Percentiles rank a stretch among this genome's conserved stretches.
These are phyloP conservation scores for Gossypium aridum DNA, from an alignment of 441 rosid genomes.

Conservation along the genomic window DNA sequence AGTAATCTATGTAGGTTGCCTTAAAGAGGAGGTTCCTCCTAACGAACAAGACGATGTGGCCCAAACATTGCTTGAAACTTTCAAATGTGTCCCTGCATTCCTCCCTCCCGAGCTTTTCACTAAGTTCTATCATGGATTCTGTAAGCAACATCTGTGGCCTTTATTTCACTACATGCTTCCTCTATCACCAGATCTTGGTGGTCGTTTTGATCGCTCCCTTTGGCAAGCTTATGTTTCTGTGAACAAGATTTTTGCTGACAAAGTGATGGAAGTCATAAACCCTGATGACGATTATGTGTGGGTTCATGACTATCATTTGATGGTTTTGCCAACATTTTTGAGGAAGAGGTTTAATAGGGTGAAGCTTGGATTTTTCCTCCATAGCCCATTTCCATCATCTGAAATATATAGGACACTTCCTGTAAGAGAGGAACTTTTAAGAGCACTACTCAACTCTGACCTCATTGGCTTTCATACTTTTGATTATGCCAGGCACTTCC, in stretches of 20 bases:
- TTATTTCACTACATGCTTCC: constrained; percentile 94
- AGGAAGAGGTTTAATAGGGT: constrained; percentile 79
- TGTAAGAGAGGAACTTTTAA: constrained; percentile 67
- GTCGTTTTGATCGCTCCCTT: constrained; percentile 73
- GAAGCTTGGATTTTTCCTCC: constrained; percentile 81
- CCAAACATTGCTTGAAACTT: constrained; percentile 65
- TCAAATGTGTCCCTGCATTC: constrained; percentile 87
- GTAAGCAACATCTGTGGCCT: constrained; percentile 88
- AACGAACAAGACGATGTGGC: constrained; percentile 73
- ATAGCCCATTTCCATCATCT: constrained; percentile 84
- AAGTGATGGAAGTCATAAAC: constrained; percentile 3
- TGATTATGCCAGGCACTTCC: constrained; percentile 87
- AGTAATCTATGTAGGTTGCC: constrained; percentile 76
- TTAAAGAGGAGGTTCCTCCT: constrained; percentile 55
- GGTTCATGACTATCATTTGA: constrained; percentile 1
- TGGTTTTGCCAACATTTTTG: not conserved
- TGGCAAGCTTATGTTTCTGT: constrained; percentile 90
- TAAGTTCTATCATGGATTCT: constrained; percentile 87
- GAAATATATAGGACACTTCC: constrained; percentile 90
- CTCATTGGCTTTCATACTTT: constrained; percentile 85
- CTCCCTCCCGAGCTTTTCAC: constrained; percentile 64
- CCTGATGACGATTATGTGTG: constrained; percentile 1
- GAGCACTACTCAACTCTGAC: constrained; percentile 75
- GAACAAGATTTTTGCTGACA: constrained; percentile 24
- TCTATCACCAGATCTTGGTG: constrained; percentile 76